A percentile compares a stretch with the other conserved stretches of the same genome.
These are phyloP conservation scores for Rutstroemia sp. DNA, from an alignment of 2,329 filamentous ascomycete genomes.

Conservation along the genomic window DNA sequence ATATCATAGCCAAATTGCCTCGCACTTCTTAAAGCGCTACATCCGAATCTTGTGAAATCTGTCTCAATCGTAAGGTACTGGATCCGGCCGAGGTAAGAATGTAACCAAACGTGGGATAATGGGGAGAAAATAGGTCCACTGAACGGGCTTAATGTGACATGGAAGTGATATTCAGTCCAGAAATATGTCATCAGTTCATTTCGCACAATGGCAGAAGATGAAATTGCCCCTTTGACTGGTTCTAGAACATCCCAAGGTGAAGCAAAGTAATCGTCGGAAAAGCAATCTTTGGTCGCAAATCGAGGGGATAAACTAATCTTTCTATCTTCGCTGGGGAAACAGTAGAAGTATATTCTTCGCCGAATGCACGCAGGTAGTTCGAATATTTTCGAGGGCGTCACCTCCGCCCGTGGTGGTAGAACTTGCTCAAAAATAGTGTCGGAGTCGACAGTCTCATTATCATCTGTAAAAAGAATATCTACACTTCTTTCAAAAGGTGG, in stretches of 20 bases:
- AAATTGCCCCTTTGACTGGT: slow-evolving; percentile 18
- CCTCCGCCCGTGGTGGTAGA: neutral
- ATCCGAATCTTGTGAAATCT: slow-evolving; percentile 26
- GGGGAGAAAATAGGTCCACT: slow-evolving; percentile 21
- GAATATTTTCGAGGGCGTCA: slow-evolving; percentile 11
- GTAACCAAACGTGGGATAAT: slow-evolving; percentile 24
- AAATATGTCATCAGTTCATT: slow-evolving; percentile 28
- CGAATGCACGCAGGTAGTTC: slow-evolving; percentile 16
- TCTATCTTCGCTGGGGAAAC: slow-evolving; percentile 18
- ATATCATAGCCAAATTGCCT: slow-evolving; percentile 10
- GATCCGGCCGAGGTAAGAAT: slow-evolving; percentile 16
- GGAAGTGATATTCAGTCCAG: slow-evolving; percentile 27
- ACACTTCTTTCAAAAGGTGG: slow-evolving; percentile 12
- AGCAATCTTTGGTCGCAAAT: slow-evolving; percentile 22
- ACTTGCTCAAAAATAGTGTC: neutral
- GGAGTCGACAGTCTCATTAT: neutral
- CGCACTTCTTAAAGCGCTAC: slow-evolving; percentile 13
- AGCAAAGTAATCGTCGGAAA: slow-evolving; percentile 19
- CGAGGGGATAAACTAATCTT: slow-evolving; percentile 22
- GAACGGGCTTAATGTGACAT: slow-evolving; percentile 25
- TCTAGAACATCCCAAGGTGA: slow-evolving; percentile 22
- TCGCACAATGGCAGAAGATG: slow-evolving; percentile 17
- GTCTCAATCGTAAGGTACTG: slow-evolving; percentile 27
- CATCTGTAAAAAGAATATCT: slow-evolving; percentile 11
- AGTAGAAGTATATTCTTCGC: slow-evolving; percentile 21